Conservation (phyloP, 1,284 basidiomycete species). For the Mycosarcoma mackinlayi region DNA sequence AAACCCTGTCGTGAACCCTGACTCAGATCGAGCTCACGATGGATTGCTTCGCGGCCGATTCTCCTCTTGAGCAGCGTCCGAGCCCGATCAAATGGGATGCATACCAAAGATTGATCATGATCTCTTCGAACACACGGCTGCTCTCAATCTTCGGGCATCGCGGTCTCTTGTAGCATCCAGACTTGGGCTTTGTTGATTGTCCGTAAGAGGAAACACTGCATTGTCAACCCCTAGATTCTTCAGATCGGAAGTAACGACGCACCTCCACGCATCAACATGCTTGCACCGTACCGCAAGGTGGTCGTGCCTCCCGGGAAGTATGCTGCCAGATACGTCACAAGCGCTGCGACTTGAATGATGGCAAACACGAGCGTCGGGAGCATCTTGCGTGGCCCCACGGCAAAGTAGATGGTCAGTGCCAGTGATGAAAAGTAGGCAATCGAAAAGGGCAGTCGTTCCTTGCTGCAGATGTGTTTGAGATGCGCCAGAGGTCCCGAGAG, state of each 20-base stretch:
- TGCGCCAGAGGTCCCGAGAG: slow-evolving; percentile 65
- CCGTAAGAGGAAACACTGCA: no score
- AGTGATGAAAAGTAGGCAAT: slow-evolving; percentile 68
- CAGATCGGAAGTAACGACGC: slow-evolving; percentile 61
- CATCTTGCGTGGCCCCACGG: slow-evolving; percentile 60
- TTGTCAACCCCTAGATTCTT: background rate
- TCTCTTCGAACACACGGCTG: no score
- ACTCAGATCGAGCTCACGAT: slow-evolving; percentile 3
- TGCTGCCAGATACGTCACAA: slow-evolving; percentile 62
- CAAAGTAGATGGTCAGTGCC: slow-evolving; percentile 66
- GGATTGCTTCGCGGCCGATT: background rate
- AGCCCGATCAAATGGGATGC: no score
- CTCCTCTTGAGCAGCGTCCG: no score
- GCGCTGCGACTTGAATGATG: slow-evolving; percentile 58
- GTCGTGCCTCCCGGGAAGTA: slow-evolving; percentile 66
- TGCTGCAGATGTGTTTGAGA: slow-evolving; percentile 62
- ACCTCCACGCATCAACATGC: slow-evolving; percentile 60
- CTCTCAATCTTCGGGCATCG: no score
- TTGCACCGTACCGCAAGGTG: slow-evolving; percentile 63
- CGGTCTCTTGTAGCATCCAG: background rate
- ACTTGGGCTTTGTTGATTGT: no score
- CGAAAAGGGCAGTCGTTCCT: slow-evolving; percentile 73
- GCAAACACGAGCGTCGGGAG: slow-evolving; percentile 61
- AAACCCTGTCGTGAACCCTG: slow-evolving; percentile 25
- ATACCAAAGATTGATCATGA: no score